These are phyloP conservation scores for Vaccinium darrowii DNA, from an alignment of 148 eudicot genomes.

Conservation along the genomic window DNA sequence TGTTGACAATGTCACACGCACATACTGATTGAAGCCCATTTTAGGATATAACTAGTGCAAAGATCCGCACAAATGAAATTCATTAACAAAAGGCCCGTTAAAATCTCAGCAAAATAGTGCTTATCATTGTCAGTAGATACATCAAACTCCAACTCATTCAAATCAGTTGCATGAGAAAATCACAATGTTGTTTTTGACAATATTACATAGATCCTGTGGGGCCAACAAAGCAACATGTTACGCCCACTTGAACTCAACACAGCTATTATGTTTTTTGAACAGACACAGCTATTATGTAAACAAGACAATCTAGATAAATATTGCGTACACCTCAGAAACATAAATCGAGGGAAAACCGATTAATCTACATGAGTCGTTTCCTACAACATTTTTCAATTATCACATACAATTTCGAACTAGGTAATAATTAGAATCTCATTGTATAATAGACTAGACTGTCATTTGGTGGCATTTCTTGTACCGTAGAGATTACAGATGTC, in stretches of 20 bases:
- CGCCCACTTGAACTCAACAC: not conserved
- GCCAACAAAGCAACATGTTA: not conserved
- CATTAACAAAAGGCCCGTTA: not conserved
- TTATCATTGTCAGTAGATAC: not conserved
- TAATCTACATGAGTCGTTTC: not conserved
- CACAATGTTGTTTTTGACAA: not conserved
- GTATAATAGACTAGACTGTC: not conserved
- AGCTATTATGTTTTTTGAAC: not conserved
- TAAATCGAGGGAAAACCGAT: not conserved
- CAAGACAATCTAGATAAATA: not conserved
- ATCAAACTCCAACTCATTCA: not conserved
- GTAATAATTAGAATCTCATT: not conserved
- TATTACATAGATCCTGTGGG: no score
- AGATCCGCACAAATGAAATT: not conserved
- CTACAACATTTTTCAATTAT: not conserved
- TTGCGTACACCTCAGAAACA: not conserved
- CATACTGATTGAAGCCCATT: not conserved
- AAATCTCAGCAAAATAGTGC: not conserved
- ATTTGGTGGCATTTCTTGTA: not conserved
- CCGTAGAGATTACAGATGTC: not conserved
- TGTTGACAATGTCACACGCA: not conserved
- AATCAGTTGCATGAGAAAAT: not conserved
- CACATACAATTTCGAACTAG: not conserved
- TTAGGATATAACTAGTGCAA: not conserved
- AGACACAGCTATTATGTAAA: not conserved